Evolutionary conservation across 2,329 filamentous ascomycete species (phyloP).

Genomic region (Scedosporium minutisporum): DNA sequence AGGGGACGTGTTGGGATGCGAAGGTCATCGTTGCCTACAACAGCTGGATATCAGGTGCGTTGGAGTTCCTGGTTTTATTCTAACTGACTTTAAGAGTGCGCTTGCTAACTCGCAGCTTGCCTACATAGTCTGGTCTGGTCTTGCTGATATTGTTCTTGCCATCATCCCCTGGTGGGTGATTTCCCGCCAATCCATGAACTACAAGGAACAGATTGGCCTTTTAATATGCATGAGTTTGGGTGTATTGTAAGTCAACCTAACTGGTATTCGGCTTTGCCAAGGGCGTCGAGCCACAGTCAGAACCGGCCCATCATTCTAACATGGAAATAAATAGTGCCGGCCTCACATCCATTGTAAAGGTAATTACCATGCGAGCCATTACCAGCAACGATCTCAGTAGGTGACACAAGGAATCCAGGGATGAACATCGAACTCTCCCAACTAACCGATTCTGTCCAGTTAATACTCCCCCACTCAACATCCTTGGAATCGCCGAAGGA

Average conservation of each 20-base stretch:
- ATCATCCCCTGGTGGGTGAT: slow-evolving; percentile 31
- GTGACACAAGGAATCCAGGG: background rate
- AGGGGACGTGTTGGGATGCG: slow-evolving; percentile 3
- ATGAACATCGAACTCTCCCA: background rate
- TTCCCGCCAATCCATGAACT: slow-evolving; percentile 26
- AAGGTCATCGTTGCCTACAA: slow-evolving; percentile 9
- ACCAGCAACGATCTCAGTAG: background rate
- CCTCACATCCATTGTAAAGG: slow-evolving; percentile 21
- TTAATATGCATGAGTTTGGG: slow-evolving; percentile 33
- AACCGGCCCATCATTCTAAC: background rate
- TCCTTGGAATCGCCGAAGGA: slow-evolving; percentile 13
- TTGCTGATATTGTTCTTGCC: slow-evolving; percentile 28
- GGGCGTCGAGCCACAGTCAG: background rate
- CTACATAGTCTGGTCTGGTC: slow-evolving; percentile 20
- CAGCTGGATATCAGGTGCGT: slow-evolving; percentile 7
- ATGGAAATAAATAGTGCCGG: slow-evolving; percentile 17
- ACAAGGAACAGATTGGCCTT: slow-evolving; percentile 30
- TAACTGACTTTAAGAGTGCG: background rate
- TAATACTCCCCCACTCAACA: slow-evolving; percentile 12
- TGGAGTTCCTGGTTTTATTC: background rate
- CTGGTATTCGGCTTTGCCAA: background rate
- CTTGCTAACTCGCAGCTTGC: background rate
- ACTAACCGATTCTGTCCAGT: slow-evolving; percentile 9
- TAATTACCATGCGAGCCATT: slow-evolving; percentile 13
- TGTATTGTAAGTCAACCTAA: slow-evolving; percentile 22